These are phyloP conservation scores for Oligophagozyma castellii DNA, from an alignment of 1,139 yeast genomes.

Conservation along the genomic window DNA sequence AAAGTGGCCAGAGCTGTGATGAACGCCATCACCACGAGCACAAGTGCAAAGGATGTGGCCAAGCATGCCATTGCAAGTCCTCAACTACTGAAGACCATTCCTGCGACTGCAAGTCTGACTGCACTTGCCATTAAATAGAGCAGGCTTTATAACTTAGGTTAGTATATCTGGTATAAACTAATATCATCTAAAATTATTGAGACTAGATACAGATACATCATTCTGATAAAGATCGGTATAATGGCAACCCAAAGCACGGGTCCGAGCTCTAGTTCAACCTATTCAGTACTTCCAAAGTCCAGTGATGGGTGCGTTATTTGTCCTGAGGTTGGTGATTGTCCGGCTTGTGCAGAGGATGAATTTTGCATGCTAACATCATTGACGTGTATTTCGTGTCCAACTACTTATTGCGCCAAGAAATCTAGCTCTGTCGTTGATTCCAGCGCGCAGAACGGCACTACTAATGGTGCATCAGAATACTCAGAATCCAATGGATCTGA, in stretches of 20 bases:
- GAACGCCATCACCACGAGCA: slow-evolving; percentile 5
- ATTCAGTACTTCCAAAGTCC: too few species aligned
- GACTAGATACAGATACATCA: too few species aligned
- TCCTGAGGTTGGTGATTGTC: slow-evolving; percentile 32
- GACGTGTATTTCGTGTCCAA: slow-evolving; percentile 46
- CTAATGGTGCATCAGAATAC: slow-evolving; percentile 1
- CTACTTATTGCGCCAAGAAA: slow-evolving; percentile 35
- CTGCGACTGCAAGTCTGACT: too few species aligned
- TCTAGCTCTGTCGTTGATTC: slow-evolving; percentile 5
- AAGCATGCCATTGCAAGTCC: slow-evolving; percentile 1
- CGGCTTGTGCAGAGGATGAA: slow-evolving; percentile 39
- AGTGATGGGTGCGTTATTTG: slow-evolving; percentile 40
- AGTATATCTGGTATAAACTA: too few species aligned
- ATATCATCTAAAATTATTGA: too few species aligned
- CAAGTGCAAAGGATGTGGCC: slow-evolving; percentile 3
- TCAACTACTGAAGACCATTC: too few species aligned
- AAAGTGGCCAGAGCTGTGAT: slow-evolving; percentile 3
- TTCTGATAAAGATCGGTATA: too few species aligned
- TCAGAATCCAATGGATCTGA: slow-evolving; percentile 12
- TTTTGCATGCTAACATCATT: slow-evolving; percentile 39
- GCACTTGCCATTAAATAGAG: too few species aligned
- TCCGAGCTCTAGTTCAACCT: too few species aligned
- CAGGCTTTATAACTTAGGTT: too few species aligned
- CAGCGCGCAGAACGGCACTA: slow-evolving; percentile 5
- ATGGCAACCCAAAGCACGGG: too few species aligned